phyloP scores from a whole-genome alignment of 2,329 filamentous ascomycete species.

The Fusarium nygamai region DNA sequence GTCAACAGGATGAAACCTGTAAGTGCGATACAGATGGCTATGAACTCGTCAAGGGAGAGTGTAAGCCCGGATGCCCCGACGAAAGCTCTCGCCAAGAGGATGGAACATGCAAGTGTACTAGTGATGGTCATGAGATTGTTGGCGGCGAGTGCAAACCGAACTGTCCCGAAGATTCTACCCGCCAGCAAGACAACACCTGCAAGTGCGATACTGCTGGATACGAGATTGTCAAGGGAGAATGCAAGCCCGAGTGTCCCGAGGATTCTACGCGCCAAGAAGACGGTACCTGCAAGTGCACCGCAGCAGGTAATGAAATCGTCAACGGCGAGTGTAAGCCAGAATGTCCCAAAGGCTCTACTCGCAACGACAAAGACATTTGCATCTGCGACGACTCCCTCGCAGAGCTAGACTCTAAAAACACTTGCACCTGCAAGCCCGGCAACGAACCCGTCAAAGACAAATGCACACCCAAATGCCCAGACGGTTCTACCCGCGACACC shows the following conservation, averaged over 20 bases:
- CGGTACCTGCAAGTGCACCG: neutral
- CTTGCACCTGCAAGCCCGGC: neutral
- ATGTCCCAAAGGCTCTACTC: neutral
- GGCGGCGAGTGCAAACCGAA: neutral
- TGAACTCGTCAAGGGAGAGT: neutral
- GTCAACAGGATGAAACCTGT: neutral
- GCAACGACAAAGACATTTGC: neutral
- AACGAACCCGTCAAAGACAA: neutral
- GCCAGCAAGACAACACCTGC: neutral
- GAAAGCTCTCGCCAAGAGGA: neutral
- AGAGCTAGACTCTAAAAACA: neutral
- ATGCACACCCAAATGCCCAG: neutral
- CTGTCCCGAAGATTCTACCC: neutral
- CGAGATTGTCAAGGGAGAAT: neutral
- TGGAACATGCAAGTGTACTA: neutral
- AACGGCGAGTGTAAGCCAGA: neutral
- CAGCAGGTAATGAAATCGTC: neutral
- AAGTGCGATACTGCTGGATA: neutral
- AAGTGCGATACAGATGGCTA: fast-evolving
- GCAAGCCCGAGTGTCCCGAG: neutral
- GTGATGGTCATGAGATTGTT: neutral
- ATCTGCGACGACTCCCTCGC: neutral
- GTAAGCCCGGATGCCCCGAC: fast-evolving
- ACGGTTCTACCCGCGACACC: neutral
- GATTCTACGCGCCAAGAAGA: neutral